phyloP scores from a whole-genome alignment of 352 stramenopile species.

The Bremia lactucae region DNA sequence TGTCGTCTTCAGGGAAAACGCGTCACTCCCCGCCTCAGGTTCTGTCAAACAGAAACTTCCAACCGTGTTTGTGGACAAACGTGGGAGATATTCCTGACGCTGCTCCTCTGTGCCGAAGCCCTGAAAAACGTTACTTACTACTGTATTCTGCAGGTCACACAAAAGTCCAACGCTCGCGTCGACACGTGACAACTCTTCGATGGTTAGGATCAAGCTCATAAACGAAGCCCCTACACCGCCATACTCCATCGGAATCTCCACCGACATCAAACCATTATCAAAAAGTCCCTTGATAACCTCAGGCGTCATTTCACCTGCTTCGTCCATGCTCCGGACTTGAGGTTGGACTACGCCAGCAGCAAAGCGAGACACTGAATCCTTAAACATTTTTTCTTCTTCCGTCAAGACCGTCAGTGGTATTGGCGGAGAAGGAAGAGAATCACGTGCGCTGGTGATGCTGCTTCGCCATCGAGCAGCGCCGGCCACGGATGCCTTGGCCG shows the following conservation, averaged over 20 bases:
- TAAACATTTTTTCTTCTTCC: constrained; percentile 75
- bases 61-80: constrained; percentile 49
- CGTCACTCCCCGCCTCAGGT: constrained; percentile 88
- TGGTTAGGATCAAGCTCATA: constrained; percentile 88
- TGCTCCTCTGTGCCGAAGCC: constrained; percentile 60
- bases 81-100: constrained; percentile 70
- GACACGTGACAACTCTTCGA: constrained; percentile 92
- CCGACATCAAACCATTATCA: constrained; percentile 87
- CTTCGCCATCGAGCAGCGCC: constrained; percentile 8
- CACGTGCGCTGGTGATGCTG: constrained; percentile 2
- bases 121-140: constrained; percentile 91
- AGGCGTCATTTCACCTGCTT: constrained; percentile 77
- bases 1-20: constrained; percentile 90
- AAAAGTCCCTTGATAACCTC: constrained; percentile 87
- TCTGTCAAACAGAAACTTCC: constrained; percentile 95
- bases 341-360: constrained; percentile 73
- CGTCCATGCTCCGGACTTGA: constrained; percentile 88
- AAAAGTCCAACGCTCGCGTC: constrained; percentile 92
- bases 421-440: neutral
- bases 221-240: constrained; percentile 89
- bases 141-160: constrained; percentile 91
- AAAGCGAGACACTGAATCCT: constrained; percentile 79
- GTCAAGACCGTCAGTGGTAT: constrained; percentile 55
- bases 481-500: neutral
- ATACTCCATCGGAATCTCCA: constrained; percentile 91